Evolutionary conservation across 2,329 filamentous ascomycete species (phyloP).

Genomic region (Scytalidium lignicola): DNA sequence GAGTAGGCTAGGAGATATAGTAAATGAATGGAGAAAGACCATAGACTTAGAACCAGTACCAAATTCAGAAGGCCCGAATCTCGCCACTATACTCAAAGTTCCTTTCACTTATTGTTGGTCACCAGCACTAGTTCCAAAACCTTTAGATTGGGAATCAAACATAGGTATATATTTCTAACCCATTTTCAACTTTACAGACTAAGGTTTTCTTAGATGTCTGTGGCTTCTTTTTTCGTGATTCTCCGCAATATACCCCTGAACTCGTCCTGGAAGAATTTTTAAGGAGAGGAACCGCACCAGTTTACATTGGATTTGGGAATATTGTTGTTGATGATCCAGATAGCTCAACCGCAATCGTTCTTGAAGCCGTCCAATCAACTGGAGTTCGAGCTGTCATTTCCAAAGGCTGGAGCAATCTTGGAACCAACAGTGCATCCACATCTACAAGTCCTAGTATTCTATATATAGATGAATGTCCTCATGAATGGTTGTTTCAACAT

Average conservation of each 20-base stretch:
- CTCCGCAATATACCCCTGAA: conserved; percentile 39
- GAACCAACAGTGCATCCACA: conserved; percentile 3
- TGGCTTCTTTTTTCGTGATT: conserved; percentile 71
- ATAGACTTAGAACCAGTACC: conserved; percentile 36
- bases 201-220: conserved; percentile 44
- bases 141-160: conserved; percentile 11
- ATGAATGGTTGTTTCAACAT: conserved; percentile 31
- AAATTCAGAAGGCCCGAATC: conserved; percentile 29
- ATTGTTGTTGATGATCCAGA: conserved; percentile 28
- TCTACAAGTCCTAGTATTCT: conserved; percentile 1
- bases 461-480: conserved; percentile 8
- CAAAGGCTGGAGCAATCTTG: conserved; percentile 32
- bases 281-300: conserved; percentile 10
- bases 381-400: conserved; percentile 32
- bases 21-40: conserved; percentile 36
- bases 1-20: conserved; percentile 36
- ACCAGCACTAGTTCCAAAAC: conserved; percentile 13
- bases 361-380: conserved; percentile 27
- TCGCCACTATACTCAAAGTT: conserved; percentile 6
- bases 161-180: conserved; percentile 4
- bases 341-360: conserved; percentile 29
- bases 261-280: conserved; percentile 13
- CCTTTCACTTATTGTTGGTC: conserved; percentile 18
- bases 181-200: not conserved
- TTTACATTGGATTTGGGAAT: conserved; percentile 19